Conservation (phyloP, 768 basidiomycete genomes). For the Neoboletus brunneissimus region DNA sequence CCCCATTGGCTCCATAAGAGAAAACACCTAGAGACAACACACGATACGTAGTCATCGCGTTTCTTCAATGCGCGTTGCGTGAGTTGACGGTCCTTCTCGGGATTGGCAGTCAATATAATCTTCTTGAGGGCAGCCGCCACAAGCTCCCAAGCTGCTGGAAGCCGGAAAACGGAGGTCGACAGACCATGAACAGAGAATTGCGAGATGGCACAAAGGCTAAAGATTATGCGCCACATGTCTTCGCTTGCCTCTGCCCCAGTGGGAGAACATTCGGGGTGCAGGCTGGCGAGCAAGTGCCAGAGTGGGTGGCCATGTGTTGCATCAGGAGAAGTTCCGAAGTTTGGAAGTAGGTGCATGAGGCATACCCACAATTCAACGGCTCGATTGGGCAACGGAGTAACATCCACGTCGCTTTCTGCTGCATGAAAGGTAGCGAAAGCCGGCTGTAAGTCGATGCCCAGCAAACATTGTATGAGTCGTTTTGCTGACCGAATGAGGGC, state of each 20-base stretch:
- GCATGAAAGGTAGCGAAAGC: conserved; percentile 19
- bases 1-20: conserved; percentile 72
- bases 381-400: conserved; percentile 38
- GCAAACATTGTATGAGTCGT: conserved; percentile 48
- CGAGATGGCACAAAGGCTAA: conserved; percentile 68
- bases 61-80: conserved; percentile 41
- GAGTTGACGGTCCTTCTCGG: conserved; percentile 39
- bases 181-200: conserved; percentile 68
- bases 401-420: conserved; percentile 29
- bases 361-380: conserved; percentile 73
- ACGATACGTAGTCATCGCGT: conserved; percentile 68
- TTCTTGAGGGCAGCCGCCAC: conserved; percentile 54
- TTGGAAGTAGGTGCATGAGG: conserved; percentile 54
- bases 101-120: conserved; percentile 54
- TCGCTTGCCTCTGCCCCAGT: conserved; percentile 55
- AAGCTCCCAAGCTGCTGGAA: conserved; percentile 65
- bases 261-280: conserved; percentile 30
- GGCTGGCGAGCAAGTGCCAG: conserved; percentile 43
- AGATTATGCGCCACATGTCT: conserved; percentile 65
- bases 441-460: conserved; percentile 49
- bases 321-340: conserved; percentile 19
- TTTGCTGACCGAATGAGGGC: conserved; percentile 29
- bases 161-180: conserved; percentile 36
- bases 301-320: conserved; percentile 35
- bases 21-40: conserved; percentile 70